A percentile compares a stretch with the other conserved stretches of the same genome.
phyloP scores from a whole-genome alignment of 768 basidiomycete species.

The Rhizopogon vinicolor region DNA sequence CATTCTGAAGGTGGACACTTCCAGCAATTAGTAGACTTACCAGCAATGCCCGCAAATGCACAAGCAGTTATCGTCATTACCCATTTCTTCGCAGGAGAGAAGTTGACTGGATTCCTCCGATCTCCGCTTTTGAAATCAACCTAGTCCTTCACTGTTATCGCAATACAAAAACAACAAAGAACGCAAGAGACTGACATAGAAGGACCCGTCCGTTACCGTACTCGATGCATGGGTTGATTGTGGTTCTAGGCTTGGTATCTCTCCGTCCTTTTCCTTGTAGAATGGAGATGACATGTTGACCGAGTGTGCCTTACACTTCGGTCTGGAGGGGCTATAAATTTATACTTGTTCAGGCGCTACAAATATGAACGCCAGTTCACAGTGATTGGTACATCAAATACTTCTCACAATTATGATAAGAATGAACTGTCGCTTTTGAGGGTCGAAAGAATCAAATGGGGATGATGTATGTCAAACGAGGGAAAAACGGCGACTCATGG shows the following conservation, averaged over 20 bases:
- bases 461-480: no score
- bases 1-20: neutral
- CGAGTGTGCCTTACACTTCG: no score
- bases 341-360: no score
- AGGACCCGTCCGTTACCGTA: neutral
- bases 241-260: no score
- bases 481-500: no score
- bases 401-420: no score
- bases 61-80: constrained; percentile 31
- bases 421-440: no score
- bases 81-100: constrained; percentile 37
- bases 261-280: neutral
- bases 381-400: no score
- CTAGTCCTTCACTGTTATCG: constrained; percentile 17
- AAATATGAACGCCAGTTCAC: no score
- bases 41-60: constrained; percentile 27
- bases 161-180: neutral
- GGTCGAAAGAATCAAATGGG: no score
- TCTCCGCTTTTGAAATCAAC: constrained; percentile 38
- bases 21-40: constrained; percentile 12
- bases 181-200: constrained; percentile 8
- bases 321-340: no score
- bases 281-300: no score
- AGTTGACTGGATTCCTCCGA: constrained; percentile 35
- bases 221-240: neutral